These are phyloP conservation scores for Graphiopsis chlorocephala DNA, from an alignment of 2,329 filamentous ascomycete species.

Conservation along the genomic window DNA sequence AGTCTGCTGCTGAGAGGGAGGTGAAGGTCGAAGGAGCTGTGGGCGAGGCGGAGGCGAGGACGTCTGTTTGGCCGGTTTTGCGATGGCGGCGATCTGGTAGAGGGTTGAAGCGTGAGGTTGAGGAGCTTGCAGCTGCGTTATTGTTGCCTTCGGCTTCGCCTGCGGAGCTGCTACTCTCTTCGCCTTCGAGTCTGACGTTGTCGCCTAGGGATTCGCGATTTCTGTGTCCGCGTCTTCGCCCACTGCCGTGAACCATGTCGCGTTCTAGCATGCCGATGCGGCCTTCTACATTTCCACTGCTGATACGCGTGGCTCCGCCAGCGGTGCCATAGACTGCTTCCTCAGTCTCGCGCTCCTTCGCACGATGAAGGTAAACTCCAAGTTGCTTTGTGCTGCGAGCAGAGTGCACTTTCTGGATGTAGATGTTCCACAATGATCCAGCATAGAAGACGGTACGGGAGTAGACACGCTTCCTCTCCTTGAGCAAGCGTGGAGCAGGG, in stretches of 20 bases:
- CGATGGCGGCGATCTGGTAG: slow-evolving; percentile 21
- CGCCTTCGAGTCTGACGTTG: slow-evolving; percentile 22
- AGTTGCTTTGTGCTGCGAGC: slow-evolving; percentile 53
- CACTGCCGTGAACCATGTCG: slow-evolving; percentile 39
- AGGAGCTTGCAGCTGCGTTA: slow-evolving; percentile 8
- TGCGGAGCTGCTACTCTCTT: slow-evolving; percentile 46
- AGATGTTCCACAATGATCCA: slow-evolving; percentile 60
- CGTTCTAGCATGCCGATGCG: slow-evolving; percentile 54
- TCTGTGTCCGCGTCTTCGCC: slow-evolving; percentile 25
- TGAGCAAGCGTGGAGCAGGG: slow-evolving; percentile 53
- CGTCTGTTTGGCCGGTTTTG: slow-evolving; percentile 29
- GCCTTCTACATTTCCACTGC: slow-evolving; percentile 49
- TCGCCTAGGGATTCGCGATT: background rate
- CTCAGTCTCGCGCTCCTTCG: slow-evolving; percentile 54
- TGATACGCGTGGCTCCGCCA: slow-evolving; percentile 16
- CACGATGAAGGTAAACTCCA: slow-evolving; percentile 58
- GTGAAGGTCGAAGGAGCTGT: slow-evolving; percentile 11
- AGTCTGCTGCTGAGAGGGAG: background rate
- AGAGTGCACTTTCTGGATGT: slow-evolving; percentile 56
- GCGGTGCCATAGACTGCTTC: slow-evolving; percentile 39
- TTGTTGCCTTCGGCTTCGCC: slow-evolving; percentile 42
- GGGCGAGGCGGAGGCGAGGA: slow-evolving; percentile 14
- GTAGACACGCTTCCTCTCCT: slow-evolving; percentile 59
- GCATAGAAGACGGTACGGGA: slow-evolving; percentile 59
- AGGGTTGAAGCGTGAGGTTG: background rate